Evolutionary conservation across 257 asterid species (phyloP), one percentile per base, ranked within the genome.

Genomic region (Salvia hispanica): DNA sequence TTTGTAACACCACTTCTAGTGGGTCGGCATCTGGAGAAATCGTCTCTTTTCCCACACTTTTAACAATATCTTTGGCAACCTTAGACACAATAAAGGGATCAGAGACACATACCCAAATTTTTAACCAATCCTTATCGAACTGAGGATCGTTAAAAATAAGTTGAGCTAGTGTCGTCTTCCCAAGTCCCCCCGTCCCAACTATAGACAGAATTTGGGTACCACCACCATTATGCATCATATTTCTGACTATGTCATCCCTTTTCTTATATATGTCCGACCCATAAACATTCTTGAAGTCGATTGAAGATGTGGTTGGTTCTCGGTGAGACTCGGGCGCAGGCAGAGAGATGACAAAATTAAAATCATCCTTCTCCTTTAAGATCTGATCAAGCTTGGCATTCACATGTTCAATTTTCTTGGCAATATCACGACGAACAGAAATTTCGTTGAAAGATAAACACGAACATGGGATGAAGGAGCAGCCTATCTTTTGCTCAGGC

Each of bases 21-120:
- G 31, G 36, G 11, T 34, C 15, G 31, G 45, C 4, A 12, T 36
- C 3, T 10, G 42, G 74, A 13, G 67, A 16, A 15, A 51, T 51
- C 0, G n/a, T n/a, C n/a, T n/a, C n/a, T n/a, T n/a, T n/a, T n/a
- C n/a, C n/a, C n/a, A n/a, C n/a, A n/a, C 13, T 16, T 0, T 9
- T 0, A 52, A 18, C 34, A 58, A 58, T 69, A 4, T 7, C 60
- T 34, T 16, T 70, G 0, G 61, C 68, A 59, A 58, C 46, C 62
- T 9, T 15, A 11, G 0, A 5, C 34, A 6, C 7, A 9, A 34
- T 18, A 36, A 64, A 64, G 1, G 59, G 70, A 9, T 64, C 70
- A 3, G 70, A 50, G 10, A 64, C 70, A 64, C 81, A 78, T 0
- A 78, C 56, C 82, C 48, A 63, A 13, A 61, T 43, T 10, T 36